Conservation (phyloP, 2,329 filamentous ascomycete genomes). For the Ophiosphaerella korrae region DNA sequence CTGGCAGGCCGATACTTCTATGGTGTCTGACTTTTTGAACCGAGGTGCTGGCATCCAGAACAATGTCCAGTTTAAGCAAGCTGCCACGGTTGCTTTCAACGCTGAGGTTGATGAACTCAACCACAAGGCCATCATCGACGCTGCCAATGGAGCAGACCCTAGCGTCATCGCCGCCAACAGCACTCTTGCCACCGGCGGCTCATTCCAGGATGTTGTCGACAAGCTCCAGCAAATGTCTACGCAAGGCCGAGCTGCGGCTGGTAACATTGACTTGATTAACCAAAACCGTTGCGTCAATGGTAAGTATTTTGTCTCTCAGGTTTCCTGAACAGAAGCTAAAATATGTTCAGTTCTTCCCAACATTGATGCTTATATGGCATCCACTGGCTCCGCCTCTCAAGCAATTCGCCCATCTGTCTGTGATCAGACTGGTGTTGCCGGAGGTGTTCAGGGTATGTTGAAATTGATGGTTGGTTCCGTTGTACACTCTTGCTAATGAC, state of each 20-base stretch:
- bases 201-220: slow-evolving; percentile 47
- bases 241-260: slow-evolving; percentile 38
- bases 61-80: slow-evolving; percentile 43
- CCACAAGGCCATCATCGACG: slow-evolving; percentile 46
- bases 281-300: slow-evolving; percentile 45
- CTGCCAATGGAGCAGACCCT: slow-evolving; percentile 28
- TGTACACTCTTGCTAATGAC: neutral
- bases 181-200: slow-evolving; percentile 43
- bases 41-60: slow-evolving; percentile 40
- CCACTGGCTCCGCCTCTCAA: slow-evolving; percentile 36
- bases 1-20: slow-evolving; percentile 46
- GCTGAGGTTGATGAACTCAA: slow-evolving; percentile 47
- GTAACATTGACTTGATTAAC: slow-evolving; percentile 45
- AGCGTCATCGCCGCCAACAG: slow-evolving; percentile 44
- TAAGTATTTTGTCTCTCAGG: slow-evolving; percentile 5
- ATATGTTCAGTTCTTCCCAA: slow-evolving; percentile 36
- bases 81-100: slow-evolving; percentile 44
- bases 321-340: slow-evolving; percentile 3
- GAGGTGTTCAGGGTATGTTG: slow-evolving; percentile 34
- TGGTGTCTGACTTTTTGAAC: slow-evolving; percentile 47
- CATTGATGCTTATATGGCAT: slow-evolving; percentile 45
- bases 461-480: neutral
- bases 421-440: slow-evolving; percentile 41
- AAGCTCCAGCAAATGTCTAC: slow-evolving; percentile 45
- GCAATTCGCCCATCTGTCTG: slow-evolving; percentile 39